These are phyloP conservation scores for Crithidia mellificae DNA, from an alignment of 208 protist species.

Conservation along the genomic window DNA sequence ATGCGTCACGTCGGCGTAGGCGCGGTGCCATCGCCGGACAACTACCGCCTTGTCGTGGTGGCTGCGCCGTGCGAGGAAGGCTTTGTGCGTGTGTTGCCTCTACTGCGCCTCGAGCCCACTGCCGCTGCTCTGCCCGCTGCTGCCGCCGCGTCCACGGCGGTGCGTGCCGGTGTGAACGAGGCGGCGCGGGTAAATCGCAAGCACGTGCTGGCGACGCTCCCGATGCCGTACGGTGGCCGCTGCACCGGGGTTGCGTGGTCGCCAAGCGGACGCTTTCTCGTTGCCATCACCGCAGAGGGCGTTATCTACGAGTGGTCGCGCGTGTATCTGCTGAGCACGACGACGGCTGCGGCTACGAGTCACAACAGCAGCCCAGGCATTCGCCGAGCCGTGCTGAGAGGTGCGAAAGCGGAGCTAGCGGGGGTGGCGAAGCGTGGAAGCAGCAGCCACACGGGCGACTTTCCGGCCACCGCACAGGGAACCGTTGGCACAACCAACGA, in stretches of 20 bases:
- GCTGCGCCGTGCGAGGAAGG: constrained; percentile 62
- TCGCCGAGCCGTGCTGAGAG: neutral
- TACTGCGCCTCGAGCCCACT: constrained; percentile 5
- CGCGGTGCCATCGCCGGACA: constrained; percentile 48
- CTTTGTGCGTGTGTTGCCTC: constrained; percentile 48
- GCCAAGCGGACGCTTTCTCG: constrained; percentile 51
- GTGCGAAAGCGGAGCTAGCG: neutral
- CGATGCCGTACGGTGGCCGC: constrained; percentile 55
- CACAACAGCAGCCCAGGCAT: neutral
- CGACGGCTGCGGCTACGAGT: neutral
- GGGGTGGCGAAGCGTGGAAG: neutral
- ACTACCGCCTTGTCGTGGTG: constrained; percentile 40
- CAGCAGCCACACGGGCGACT: neutral
- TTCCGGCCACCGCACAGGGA: neutral
- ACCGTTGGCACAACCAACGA: neutral
- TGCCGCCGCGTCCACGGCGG: no score
- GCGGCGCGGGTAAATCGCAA: constrained; percentile 12
- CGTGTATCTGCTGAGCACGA: constrained; percentile 40
- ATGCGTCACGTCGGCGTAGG: constrained; percentile 54
- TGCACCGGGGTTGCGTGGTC: constrained; percentile 61
- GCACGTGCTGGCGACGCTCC: constrained; percentile 47
- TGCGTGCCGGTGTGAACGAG: neutral
- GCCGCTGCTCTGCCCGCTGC: neutral
- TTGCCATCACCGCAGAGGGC: constrained; percentile 54
- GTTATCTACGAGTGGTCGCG: constrained; percentile 66